These are phyloP conservation scores for Kurtzmaniella cleridarum DNA, from an alignment of 805 yeast genomes.

Conservation along the genomic window DNA sequence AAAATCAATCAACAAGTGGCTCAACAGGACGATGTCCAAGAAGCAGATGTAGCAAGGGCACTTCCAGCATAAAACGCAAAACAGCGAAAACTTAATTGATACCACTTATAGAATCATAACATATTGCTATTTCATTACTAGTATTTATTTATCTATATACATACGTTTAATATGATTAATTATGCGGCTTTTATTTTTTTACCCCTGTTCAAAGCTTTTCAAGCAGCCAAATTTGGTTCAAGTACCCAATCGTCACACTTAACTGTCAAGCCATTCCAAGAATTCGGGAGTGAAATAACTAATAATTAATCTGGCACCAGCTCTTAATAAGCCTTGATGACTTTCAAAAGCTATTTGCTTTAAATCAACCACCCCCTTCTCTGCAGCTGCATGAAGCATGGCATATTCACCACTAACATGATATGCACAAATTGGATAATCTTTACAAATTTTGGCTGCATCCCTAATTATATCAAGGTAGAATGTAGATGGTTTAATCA, in stretches of 20 bases:
- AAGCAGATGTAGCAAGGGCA: too few species aligned
- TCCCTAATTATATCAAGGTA: constrained; percentile 88
- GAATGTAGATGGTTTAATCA: constrained; percentile 94
- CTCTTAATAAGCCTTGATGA: constrained; percentile 87
- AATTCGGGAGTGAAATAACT: constrained; percentile 95
- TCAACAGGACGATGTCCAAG: too few species aligned
- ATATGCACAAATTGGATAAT: constrained; percentile 88
- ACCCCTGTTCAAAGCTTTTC: too few species aligned
- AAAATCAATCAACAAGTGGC: background rate
- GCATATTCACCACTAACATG: constrained; percentile 98
- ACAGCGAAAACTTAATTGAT: too few species aligned
- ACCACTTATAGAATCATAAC: too few species aligned
- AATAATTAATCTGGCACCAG: constrained; percentile 90
- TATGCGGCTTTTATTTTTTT: too few species aligned
- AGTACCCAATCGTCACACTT: too few species aligned
- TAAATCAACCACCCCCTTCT: constrained; percentile 85
- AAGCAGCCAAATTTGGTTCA: too few species aligned
- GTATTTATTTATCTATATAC: too few species aligned
- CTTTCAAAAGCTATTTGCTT: constrained; percentile 79
- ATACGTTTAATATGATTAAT: too few species aligned
- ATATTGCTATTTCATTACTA: too few species aligned
- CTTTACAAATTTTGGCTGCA: constrained; percentile 74
- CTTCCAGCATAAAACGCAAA: too few species aligned
- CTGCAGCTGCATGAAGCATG: constrained; percentile 98
- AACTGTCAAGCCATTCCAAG: constrained; percentile 72